phyloP scores from a whole-genome alignment of 805 yeast genomes.

The Saccharomyces jurei region DNA sequence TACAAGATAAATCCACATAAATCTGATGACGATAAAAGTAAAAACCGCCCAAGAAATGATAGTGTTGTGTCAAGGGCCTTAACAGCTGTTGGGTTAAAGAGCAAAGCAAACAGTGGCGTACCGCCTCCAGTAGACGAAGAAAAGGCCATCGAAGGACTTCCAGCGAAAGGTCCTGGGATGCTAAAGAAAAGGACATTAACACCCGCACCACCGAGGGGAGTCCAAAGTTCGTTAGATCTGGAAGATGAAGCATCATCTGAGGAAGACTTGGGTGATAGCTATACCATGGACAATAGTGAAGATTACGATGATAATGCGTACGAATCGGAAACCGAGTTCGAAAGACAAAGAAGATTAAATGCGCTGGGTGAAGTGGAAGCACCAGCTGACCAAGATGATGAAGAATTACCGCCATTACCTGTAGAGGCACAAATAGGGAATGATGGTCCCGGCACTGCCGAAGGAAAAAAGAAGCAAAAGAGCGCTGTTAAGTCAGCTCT shows the following conservation, averaged over 20 bases:
- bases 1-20: slow-evolving; percentile 61
- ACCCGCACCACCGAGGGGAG: slow-evolving; percentile 14
- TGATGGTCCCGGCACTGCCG: not conserved
- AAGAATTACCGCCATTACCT: slow-evolving; percentile 27
- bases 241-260: slow-evolving; percentile 11
- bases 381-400: slow-evolving; percentile 39
- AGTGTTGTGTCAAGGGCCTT: slow-evolving; percentile 43
- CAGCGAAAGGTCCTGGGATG: slow-evolving; percentile 6
- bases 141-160: not conserved
- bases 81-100: slow-evolving; percentile 46
- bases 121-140: not conserved
- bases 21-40: slow-evolving; percentile 3
- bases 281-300: slow-evolving; percentile 6
- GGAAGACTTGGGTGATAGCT: slow-evolving; percentile 10
- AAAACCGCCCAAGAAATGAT: slow-evolving; percentile 25
- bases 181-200: slow-evolving; percentile 12
- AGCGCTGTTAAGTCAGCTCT: not conserved
- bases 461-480: not conserved
- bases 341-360: slow-evolving; percentile 52
- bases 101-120: not conserved
- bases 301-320: slow-evolving; percentile 21
- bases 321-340: slow-evolving; percentile 54
- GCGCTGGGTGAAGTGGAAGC: slow-evolving; percentile 42
- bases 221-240: slow-evolving; percentile 7
- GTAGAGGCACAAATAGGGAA: not conserved